Evolutionary conservation across 139 green algal species (phyloP).

Genomic region (Chlorella sorokiniana): DNA sequence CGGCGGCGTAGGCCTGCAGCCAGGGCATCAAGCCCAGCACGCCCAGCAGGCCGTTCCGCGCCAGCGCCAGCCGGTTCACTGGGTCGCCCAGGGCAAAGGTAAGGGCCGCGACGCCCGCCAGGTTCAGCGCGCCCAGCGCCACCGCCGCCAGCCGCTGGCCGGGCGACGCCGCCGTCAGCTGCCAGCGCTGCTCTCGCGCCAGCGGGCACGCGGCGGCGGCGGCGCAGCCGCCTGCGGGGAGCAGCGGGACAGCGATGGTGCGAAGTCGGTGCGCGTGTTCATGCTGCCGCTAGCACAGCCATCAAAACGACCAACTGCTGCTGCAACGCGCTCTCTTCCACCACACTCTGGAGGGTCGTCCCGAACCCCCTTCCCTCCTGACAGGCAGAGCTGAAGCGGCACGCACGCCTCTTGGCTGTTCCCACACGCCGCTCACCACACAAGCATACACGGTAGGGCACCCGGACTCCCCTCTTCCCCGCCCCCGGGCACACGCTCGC

Average conservation of each 20-base stretch:
- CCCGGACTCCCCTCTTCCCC: no score
- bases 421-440: no score
- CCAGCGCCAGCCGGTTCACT: conserved; percentile 44
- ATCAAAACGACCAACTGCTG: no score
- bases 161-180: conserved; percentile 53
- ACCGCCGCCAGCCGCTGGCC: conserved; percentile 61
- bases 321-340: no score
- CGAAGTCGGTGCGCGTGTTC: no score
- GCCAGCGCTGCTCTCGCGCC: conserved; percentile 26
- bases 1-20: conserved; percentile 77
- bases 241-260: neutral
- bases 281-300: no score
- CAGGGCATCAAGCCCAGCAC: conserved; percentile 56
- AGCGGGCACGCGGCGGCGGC: neutral
- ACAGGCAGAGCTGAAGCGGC: no score
- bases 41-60: conserved; percentile 48
- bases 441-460: no score
- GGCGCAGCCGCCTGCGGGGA: neutral
- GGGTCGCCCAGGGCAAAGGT: conserved; percentile 52
- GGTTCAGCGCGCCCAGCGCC: conserved; percentile 79
- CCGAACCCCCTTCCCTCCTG: no score
- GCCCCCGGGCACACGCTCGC: no score
- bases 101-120: conserved; percentile 85
- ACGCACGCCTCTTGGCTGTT: no score
- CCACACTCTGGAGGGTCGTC: no score